These are phyloP conservation scores for Barnettozyma hawaiiensis DNA, from an alignment of 1,139 yeast species.

Conservation along the genomic window DNA sequence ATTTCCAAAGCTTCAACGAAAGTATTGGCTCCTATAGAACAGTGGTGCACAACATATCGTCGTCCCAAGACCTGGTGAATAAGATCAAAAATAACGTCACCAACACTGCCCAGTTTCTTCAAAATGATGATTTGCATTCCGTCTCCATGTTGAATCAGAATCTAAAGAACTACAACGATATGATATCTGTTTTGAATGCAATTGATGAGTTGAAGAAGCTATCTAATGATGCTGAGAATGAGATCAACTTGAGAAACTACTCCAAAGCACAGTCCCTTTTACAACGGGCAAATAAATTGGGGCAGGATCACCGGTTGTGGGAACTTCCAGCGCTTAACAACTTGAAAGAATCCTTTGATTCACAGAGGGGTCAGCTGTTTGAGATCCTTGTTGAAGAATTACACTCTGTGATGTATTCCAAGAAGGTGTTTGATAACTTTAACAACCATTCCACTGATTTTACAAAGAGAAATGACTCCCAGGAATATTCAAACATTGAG, in stretches of 20 bases:
- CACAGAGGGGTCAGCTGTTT: conserved; percentile 61
- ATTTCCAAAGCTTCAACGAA: conserved; percentile 80
- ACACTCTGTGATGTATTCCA: conserved; percentile 65
- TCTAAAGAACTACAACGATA: conserved; percentile 57
- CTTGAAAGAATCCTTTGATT: conserved; percentile 51
- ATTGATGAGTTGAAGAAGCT: conserved; percentile 55
- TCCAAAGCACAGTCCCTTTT: conserved; percentile 63
- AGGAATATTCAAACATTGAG: conserved; percentile 44
- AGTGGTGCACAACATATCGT: conserved; percentile 48
- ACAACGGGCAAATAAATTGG: conserved; percentile 47
- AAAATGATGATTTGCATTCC: conserved; percentile 45
- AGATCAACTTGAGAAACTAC: conserved; percentile 62
- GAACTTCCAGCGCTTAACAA: conserved; percentile 55
- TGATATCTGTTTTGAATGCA: conserved; percentile 66
- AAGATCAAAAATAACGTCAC: conserved; percentile 47
- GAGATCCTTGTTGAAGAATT: conserved; percentile 75
- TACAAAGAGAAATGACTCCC: conserved; percentile 7
- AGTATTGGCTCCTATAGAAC: conserved; percentile 73
- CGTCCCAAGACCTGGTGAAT: conserved; percentile 51
- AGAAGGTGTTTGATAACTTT: conserved; percentile 27
- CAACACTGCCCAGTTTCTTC: conserved; percentile 28
- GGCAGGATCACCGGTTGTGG: conserved; percentile 58
- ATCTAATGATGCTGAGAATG: conserved; percentile 61
- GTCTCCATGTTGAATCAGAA: conserved; percentile 51
- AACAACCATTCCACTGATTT: conserved; percentile 13